Evolutionary conservation across 2,329 filamentous ascomycete species (phyloP), one percentile per base, ranked within the genome.

Genomic region (Pleurostoma richardsiae): DNA sequence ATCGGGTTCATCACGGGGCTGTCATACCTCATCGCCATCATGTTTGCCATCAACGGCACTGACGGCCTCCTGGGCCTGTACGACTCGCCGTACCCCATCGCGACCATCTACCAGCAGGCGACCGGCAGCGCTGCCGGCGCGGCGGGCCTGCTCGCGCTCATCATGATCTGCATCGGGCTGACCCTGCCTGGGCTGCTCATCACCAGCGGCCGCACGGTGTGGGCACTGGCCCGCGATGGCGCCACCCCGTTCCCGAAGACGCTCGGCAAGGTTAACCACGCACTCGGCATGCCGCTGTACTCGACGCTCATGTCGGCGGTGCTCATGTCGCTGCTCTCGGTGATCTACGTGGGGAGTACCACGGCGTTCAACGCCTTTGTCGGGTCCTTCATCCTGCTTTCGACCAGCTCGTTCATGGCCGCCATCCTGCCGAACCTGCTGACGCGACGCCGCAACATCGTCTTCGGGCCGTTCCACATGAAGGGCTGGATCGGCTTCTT

Each of bases 351-450:
- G 1, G 83, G 79, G n/a, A 81, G 72, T 49, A 75, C 71, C 1
- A 83, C 81, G 0, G 85, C 85, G 0, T 88, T 88, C 64, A 76
- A 79, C 39, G 83, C 83, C 0, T 79, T 88, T 29, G 77, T 86
- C 6, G 80, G 80, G 7, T 65, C 60, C 30, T 71, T 68, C 48
- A 67, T 69, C 30, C 57, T 68, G 0, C 55, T 67, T 6, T 67
- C 62, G 10, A 66, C 45, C 42, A 54, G 80, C 7, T 83, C 79
- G 0, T 88, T 84, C 58, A 67, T 85, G 3, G 78, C 79, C 1
- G 80, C 82, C 5, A 82, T 88, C 45, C 62, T 87, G 1, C 78
- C 79, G 0, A 74, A 80, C 50, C 62, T 82, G 1, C 49, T 80
- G 0, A 73, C 71, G 0, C 55, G 66, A 0, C 62, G 75, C 7